These are phyloP conservation scores for Cyberlindnera subsufficiens DNA, from an alignment of 805 yeast species.

Conservation along the genomic window DNA sequence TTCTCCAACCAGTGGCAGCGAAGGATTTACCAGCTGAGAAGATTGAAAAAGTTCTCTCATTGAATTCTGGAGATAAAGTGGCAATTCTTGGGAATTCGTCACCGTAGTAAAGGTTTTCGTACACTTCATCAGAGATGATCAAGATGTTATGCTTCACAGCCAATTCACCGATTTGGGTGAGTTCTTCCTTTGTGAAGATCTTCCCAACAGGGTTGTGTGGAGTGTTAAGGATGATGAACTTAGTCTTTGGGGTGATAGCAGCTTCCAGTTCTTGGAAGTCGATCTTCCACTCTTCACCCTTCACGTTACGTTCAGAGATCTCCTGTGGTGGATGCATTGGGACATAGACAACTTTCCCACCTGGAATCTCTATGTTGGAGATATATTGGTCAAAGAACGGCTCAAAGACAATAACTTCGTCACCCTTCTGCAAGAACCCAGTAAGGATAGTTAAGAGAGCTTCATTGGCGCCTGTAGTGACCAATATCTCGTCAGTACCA, in stretches of 20 bases:
- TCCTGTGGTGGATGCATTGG: conserved; percentile 80
- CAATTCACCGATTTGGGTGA: conserved; percentile 66
- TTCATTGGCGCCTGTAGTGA: conserved; percentile 97
- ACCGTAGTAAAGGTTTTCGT: conserved; percentile 79
- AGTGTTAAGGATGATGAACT: conserved; percentile 80
- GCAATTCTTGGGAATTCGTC: conserved; percentile 77
- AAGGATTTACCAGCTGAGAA: conserved; percentile 98
- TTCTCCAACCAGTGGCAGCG: conserved; percentile 99
- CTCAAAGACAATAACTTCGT: conserved; percentile 93
- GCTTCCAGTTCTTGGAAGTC: conserved; percentile 72
- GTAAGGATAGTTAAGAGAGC: conserved; percentile 83
- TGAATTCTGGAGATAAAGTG: conserved; percentile 72
- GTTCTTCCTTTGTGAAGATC: conserved; percentile 72
- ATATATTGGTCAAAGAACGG: conserved; percentile 98
- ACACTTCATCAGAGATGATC: conserved; percentile 89
- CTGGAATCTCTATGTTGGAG: conserved; percentile 87
- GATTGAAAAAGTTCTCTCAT: conserved; percentile 75
- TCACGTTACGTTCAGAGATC: conserved; percentile 53
- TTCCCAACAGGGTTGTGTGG: conserved; percentile 98
- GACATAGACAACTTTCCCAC: conserved; percentile 86
- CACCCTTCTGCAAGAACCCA: conserved; percentile 81
- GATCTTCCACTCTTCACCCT: conserved; percentile 83
- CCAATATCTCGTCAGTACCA: conserved; percentile 57
- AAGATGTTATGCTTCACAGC: conserved; percentile 82
- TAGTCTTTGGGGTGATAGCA: conserved; percentile 71